Evolutionary conservation across 1,139 yeast genomes (phyloP).

Genomic region (Yarrowia galli): DNA sequence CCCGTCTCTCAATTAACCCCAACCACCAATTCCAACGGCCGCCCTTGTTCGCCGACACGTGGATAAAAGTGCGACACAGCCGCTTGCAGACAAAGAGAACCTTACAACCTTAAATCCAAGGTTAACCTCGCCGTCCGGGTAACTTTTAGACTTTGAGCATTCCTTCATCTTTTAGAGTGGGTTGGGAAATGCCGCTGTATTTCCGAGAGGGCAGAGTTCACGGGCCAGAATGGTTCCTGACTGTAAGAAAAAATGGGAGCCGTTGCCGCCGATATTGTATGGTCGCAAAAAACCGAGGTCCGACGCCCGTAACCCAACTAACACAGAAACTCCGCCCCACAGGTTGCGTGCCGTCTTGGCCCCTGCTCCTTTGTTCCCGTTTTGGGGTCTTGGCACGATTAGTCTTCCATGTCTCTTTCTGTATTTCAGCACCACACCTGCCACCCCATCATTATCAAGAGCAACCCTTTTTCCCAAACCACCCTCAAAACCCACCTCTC

Average conservation of each 20-base stretch:
- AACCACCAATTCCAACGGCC: constrained; percentile 6
- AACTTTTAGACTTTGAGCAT: constrained; percentile 23
- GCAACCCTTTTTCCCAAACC: constrained; percentile 2
- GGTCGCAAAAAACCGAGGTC: neutral
- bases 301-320: neutral
- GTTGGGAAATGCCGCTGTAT: constrained; percentile 28
- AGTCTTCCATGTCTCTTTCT: constrained; percentile 28
- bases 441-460: constrained; percentile 29
- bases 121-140: constrained; percentile 34
- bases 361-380: constrained; percentile 37
- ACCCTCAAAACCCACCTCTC: neutral
- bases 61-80: constrained; percentile 35
- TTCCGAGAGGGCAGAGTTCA: constrained; percentile 28
- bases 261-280: neutral
- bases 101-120: neutral
- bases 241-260: neutral
- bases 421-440: constrained; percentile 38
- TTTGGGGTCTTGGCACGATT: constrained; percentile 37
- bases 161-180: constrained; percentile 16
- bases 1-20: neutral
- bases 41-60: constrained; percentile 20
- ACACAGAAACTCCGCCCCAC: constrained; percentile 19
- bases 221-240: neutral
- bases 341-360: constrained; percentile 37
- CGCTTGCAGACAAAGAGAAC: constrained; percentile 26